Percentiles rank a stretch among this genome's conserved stretches.
Conservation (phyloP, 805 yeast species). For the Ogataea minuta region DNA sequence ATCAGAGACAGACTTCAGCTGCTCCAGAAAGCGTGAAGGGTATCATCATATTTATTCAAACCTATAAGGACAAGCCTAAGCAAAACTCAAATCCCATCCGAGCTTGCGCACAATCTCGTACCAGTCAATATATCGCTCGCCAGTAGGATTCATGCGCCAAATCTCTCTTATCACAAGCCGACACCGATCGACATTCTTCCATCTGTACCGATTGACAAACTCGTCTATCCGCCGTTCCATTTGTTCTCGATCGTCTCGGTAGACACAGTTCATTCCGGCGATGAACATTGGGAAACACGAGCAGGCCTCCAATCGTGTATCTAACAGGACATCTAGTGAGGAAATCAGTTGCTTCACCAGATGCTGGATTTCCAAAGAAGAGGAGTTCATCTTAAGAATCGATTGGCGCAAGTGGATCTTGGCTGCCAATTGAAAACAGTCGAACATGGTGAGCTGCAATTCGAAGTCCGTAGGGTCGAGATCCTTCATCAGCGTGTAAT, state of each 20-base stretch:
- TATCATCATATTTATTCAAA: slow-evolving; percentile 7
- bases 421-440: slow-evolving; percentile 67
- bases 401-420: slow-evolving; percentile 67
- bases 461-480: slow-evolving; percentile 50
- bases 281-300: slow-evolving; percentile 76
- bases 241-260: slow-evolving; percentile 46
- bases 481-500: slow-evolving; percentile 41
- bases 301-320: slow-evolving; percentile 66
- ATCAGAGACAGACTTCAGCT: slow-evolving; percentile 24
- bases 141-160: slow-evolving; percentile 49
- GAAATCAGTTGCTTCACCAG: slow-evolving; percentile 52
- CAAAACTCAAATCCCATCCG: slow-evolving; percentile 81
- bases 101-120: slow-evolving; percentile 58
- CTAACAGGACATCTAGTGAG: slow-evolving; percentile 60
- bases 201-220: slow-evolving; percentile 61
- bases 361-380: slow-evolving; percentile 61
- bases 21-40: slow-evolving; percentile 2
- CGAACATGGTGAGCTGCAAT: slow-evolving; percentile 67
- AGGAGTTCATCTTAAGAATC: slow-evolving; percentile 56
- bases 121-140: slow-evolving; percentile 71
- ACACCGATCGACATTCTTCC: slow-evolving; percentile 55
- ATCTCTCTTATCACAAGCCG: slow-evolving; percentile 44
- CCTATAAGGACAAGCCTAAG: slow-evolving; percentile 32
- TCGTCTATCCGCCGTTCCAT: slow-evolving; percentile 54
- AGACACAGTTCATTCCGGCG: slow-evolving; percentile 67